Percentiles rank a stretch among this genome's conserved stretches.
Conservation (phyloP, 345 rosid species). For the Arabidopsis thaliana region DNA sequence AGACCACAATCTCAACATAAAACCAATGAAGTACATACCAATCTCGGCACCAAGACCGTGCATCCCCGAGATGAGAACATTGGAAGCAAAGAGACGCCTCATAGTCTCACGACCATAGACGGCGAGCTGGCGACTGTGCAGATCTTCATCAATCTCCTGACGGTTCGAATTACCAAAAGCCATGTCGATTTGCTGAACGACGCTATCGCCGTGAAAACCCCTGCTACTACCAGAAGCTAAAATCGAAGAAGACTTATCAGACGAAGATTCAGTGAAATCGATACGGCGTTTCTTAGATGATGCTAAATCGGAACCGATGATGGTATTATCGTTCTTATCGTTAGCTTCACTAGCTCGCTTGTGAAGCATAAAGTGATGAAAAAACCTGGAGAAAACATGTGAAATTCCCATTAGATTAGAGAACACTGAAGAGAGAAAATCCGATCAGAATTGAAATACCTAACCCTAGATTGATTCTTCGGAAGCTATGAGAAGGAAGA, state of each 20-base stretch:
- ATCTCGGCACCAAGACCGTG: constrained; percentile 98
- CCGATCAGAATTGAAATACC: constrained; percentile 42
- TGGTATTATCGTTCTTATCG: constrained; percentile 47
- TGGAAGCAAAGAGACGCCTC: constrained; percentile 92
- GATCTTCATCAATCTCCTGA: constrained; percentile 94
- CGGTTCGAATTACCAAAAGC: constrained; percentile 72
- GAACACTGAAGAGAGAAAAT: not conserved
- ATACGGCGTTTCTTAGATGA: constrained; percentile 73
- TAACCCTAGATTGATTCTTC: constrained; percentile 46
- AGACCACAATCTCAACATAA: not conserved
- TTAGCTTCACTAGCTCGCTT: constrained; percentile 82
- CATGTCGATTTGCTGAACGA: constrained; percentile 55
- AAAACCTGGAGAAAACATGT: constrained; percentile 57
- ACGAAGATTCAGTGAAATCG: constrained; percentile 37
- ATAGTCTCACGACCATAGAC: constrained; percentile 99
- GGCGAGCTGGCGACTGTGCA: constrained; percentile 98
- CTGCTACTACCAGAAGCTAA: constrained; percentile 36
- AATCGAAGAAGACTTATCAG: constrained; percentile 32
- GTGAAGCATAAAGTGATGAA: constrained; percentile 94
- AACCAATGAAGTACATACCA: constrained; percentile 50
- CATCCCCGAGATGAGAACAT: constrained; percentile 87
- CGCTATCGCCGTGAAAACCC: constrained; percentile 32
- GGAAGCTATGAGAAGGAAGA: constrained; percentile 39
- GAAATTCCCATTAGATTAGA: constrained; percentile 44
- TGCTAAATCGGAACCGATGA: constrained; percentile 39